A percentile compares a stretch with the other conserved stretches of the same genome.
Conservation (phyloP, 2,329 filamentous ascomycete species). For the Hymenoscyphus fructigenus region DNA sequence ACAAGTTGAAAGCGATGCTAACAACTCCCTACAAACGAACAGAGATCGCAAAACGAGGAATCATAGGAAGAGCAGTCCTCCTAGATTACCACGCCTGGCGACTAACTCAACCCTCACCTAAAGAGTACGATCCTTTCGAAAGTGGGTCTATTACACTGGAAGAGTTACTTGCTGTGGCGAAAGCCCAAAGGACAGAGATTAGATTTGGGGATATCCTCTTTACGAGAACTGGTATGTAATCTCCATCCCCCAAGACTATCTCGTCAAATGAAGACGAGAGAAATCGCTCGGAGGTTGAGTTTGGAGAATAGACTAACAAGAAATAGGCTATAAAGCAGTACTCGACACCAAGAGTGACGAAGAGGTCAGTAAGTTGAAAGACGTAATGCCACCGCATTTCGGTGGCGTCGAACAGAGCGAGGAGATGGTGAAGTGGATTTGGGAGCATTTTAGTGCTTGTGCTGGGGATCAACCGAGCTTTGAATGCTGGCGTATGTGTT, state of each 20-base stretch:
- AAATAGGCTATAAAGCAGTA: conserved; percentile 29
- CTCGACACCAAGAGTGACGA: not conserved
- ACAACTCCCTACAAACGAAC: not conserved
- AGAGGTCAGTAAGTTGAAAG: conserved; percentile 11
- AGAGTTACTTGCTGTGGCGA: conserved; percentile 45
- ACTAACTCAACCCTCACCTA: conserved; percentile 35
- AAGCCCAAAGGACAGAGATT: conserved; percentile 45
- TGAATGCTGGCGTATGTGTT: conserved; percentile 24
- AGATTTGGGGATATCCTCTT: conserved; percentile 51
- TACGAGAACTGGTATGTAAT: conserved; percentile 47
- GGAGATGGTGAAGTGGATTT: conserved; percentile 29
- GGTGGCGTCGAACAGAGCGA: conserved; percentile 1
- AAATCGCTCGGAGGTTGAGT: not conserved
- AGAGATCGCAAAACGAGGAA: conserved; percentile 38
- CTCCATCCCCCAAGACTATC: not conserved
- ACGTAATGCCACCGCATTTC: conserved; percentile 4
- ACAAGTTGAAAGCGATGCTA: too few relatives aligned
- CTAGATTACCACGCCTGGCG: conserved; percentile 47
- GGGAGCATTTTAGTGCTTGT: conserved; percentile 34
- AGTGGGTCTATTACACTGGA: conserved; percentile 37
- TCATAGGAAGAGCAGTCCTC: conserved; percentile 56
- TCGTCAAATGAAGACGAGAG: not conserved
- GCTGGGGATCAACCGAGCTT: conserved; percentile 31
- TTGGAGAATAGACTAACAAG: conserved; percentile 12
- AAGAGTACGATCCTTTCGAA: conserved; percentile 39